Evolutionary conservation across 2,329 filamentous ascomycete species (phyloP).

Genomic region (Aspergillus jensenii): DNA sequence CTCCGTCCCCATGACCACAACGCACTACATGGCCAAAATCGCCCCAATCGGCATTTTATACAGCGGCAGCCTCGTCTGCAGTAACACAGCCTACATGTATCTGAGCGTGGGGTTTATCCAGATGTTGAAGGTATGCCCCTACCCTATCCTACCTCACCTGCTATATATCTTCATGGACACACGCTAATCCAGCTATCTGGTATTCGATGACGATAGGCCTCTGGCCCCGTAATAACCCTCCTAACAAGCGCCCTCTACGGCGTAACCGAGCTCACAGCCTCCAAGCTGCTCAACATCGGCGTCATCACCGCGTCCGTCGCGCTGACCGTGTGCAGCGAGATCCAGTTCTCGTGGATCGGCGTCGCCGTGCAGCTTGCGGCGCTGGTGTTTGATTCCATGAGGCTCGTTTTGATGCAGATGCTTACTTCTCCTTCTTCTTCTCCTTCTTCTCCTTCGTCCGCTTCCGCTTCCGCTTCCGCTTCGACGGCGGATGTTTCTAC

Average conservation of each 20-base stretch:
- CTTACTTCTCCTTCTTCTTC: conserved; percentile 57
- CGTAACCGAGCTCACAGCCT: conserved; percentile 74
- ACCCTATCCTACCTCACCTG: neutral
- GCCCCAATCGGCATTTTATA: conserved; percentile 93
- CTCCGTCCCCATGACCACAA: conserved; percentile 89
- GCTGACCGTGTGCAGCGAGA: conserved; percentile 88
- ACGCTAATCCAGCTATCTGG: too few relatives aligned
- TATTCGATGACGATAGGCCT: conserved; percentile 59
- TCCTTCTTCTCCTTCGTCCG: neutral
- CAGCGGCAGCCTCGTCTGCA: conserved; percentile 90
- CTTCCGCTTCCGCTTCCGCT: too few relatives aligned
- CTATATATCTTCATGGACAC: neutral
- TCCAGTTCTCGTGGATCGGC: conserved; percentile 69
- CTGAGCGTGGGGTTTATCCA: conserved; percentile 94
- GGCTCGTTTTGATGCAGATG: conserved; percentile 78
- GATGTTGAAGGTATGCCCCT: conserved; percentile 86
- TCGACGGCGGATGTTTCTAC: conserved; percentile 22
- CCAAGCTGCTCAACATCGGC: conserved; percentile 83
- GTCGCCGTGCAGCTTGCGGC: conserved; percentile 68
- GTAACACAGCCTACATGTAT: conserved; percentile 91
- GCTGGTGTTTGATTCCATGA: conserved; percentile 73
- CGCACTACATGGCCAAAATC: conserved; percentile 84
- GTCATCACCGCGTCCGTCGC: conserved; percentile 89
- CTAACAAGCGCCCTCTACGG: conserved; percentile 82
- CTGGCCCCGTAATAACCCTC: conserved; percentile 88